Base-by-base conservation (phyloP, 129 eudicot species). In the Tanacetum coccineum region DNA sequence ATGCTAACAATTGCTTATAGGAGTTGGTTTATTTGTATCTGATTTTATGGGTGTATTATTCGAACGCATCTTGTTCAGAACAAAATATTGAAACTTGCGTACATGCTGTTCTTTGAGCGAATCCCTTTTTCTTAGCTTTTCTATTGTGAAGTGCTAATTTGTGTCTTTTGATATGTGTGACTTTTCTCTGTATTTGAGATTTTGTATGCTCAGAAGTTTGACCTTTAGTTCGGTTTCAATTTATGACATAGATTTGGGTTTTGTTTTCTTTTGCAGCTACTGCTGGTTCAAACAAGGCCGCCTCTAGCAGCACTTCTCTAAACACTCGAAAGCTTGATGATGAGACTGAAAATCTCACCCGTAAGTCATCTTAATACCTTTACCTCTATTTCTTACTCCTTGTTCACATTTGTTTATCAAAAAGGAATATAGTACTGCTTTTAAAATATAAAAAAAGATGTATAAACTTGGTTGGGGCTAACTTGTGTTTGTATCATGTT, bases 291-390 rank as follows among this genome's bases (percentile, higher is more conserved):
- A 89, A 89, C 83, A 89, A 74, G 77, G 96, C 96, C 32, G 96
- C 96, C 72, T 86, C 96, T 52, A 89, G 96, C 57, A 68, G 96
- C 61, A 89, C 96, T 47, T 74, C 96, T 48, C 74, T 89, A 70
- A 89, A 89, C 79, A 89, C 96, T 65, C 79, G 96, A 81, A 86
- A 89, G 80, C 89, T 88, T 70, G 96, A 88, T 79, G 96, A 88
- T 50, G 96, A 88, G 53, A 88, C 96, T 36, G 96, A 89, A 64
- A 86, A 86, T 75, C 83, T 89, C 60, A 3, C 87, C 62, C 96
- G 96, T 89, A 60, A 81, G 96, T 88, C 62, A 26, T 66, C 56
- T 66, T 19, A 39, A 52, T 52, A 63, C 15, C 67, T 70, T 70
- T 25, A 45, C 0, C 53, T 9, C 5, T 32, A 3, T 32, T 55